Percentiles rank a stretch among this genome's conserved stretches.
Evolutionary conservation across 2,329 filamentous ascomycete species (phyloP).

Genomic region (Clathrospora elynae): DNA sequence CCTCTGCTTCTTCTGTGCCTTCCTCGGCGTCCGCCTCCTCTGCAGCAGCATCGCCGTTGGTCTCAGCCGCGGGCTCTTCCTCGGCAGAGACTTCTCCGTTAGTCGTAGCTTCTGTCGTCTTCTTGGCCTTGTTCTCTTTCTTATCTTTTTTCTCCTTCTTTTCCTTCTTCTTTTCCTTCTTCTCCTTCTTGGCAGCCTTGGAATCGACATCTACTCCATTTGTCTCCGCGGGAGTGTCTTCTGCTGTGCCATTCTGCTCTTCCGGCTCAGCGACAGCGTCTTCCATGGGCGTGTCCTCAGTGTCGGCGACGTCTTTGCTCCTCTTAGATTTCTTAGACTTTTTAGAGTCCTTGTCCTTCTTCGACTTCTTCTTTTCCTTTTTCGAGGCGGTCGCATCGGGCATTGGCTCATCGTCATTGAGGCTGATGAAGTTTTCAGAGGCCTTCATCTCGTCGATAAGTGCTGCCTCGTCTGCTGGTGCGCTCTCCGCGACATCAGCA

Average conservation of each 20-base stretch:
- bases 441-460: slow-evolving; percentile 20
- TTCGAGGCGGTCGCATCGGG: slow-evolving; percentile 25
- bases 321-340: slow-evolving; percentile 29
- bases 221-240: slow-evolving; percentile 17
- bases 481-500: slow-evolving; percentile 8
- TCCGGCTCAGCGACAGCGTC: slow-evolving; percentile 11
- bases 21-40: slow-evolving; percentile 25
- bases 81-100: slow-evolving; percentile 21
- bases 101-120: slow-evolving; percentile 17
- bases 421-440: slow-evolving; percentile 22
- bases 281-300: slow-evolving; percentile 16
- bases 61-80: slow-evolving; percentile 20
- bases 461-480: slow-evolving; percentile 17
- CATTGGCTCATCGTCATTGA: slow-evolving; percentile 27
- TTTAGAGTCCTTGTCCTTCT: slow-evolving; percentile 34
- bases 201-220: slow-evolving; percentile 18
- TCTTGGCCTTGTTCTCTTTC: slow-evolving; percentile 37
- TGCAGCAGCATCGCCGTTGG: slow-evolving; percentile 19
- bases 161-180: slow-evolving; percentile 36
- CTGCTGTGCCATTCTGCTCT: slow-evolving; percentile 14
- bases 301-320: slow-evolving; percentile 11
- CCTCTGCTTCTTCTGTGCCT: slow-evolving; percentile 24
- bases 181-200: slow-evolving; percentile 28
- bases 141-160: slow-evolving; percentile 38
- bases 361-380: slow-evolving; percentile 31